These are phyloP conservation scores for Scheffersomyces lignosus DNA, from an alignment of 805 yeast species.

Conservation along the genomic window DNA sequence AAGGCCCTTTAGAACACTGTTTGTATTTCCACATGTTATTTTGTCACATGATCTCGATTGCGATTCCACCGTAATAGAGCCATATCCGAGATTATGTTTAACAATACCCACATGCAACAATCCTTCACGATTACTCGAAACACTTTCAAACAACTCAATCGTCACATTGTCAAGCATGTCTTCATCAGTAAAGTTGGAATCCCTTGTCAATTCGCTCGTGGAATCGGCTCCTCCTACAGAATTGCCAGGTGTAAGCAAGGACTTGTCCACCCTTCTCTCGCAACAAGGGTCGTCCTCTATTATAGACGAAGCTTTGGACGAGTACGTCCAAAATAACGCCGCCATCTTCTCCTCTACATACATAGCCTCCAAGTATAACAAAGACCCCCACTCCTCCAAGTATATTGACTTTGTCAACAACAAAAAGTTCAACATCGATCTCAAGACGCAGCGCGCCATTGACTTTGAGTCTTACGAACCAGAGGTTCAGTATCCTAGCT, in stretches of 20 bases:
- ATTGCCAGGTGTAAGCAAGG: constrained; percentile 25
- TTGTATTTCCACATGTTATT: no score
- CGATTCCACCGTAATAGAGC: no score
- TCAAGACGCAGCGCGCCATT: constrained; percentile 45
- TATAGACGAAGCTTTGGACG: constrained; percentile 28
- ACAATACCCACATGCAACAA: no score
- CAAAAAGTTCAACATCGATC: constrained; percentile 59
- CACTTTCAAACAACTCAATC: no score
- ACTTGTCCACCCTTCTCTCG: constrained; percentile 23
- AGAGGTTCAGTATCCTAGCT: constrained; percentile 23
- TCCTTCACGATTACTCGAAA: no score
- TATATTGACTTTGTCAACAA: constrained; percentile 51
- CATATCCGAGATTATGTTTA: no score
- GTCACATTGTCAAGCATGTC: no score
- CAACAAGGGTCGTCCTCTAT: constrained; percentile 15
- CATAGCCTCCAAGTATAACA: constrained; percentile 35
- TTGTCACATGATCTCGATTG: no score
- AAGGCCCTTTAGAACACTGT: no score
- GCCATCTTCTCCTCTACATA: constrained; percentile 28
- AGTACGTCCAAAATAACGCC: constrained; percentile 27
- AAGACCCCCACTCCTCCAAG: constrained; percentile 39
- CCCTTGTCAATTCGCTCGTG: constrained; percentile 30
- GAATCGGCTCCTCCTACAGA: constrained; percentile 42
- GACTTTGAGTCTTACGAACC: constrained; percentile 49
- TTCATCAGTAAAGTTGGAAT: constrained; percentile 20